Evolutionary conservation across 768 basidiomycete species (phyloP).

Genomic region (Gautieria morchelliformis): DNA sequence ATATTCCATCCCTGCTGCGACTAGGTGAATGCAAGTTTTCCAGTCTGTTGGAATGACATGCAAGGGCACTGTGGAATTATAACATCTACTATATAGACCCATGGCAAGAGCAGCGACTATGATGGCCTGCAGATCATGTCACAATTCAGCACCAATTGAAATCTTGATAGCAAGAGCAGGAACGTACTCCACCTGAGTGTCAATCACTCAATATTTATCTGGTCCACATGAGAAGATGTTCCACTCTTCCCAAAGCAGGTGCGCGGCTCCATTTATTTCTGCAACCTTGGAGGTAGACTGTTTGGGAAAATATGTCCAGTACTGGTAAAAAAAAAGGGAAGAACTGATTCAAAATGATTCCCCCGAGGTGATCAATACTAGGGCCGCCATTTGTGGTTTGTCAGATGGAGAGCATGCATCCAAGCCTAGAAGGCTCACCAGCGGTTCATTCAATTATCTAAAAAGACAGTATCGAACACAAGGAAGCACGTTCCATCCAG

Average conservation of each 20-base stretch:
- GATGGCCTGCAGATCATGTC: background rate
- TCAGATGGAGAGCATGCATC: background rate
- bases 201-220: background rate
- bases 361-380: background rate
- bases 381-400: too few species aligned
- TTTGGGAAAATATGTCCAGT: background rate
- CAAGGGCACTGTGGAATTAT: background rate
- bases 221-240: background rate
- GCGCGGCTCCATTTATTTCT: background rate
- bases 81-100: too few species aligned
- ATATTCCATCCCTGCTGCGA: background rate
- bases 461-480: conserved; percentile 13
- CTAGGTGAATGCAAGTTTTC: background rate
- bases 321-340: background rate
- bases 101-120: too few species aligned
- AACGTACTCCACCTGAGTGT: background rate
- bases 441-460: conserved; percentile 11
- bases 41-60: background rate
- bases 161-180: too few species aligned
- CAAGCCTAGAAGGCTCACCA: background rate
- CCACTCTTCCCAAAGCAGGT: background rate
- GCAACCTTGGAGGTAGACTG: background rate
- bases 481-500: conserved; percentile 13
- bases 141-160: background rate
- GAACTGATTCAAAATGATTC: background rate